phyloP scores from a whole-genome alignment of 2,329 filamentous ascomycete species.

The Pseudogymnoascus sp. region DNA sequence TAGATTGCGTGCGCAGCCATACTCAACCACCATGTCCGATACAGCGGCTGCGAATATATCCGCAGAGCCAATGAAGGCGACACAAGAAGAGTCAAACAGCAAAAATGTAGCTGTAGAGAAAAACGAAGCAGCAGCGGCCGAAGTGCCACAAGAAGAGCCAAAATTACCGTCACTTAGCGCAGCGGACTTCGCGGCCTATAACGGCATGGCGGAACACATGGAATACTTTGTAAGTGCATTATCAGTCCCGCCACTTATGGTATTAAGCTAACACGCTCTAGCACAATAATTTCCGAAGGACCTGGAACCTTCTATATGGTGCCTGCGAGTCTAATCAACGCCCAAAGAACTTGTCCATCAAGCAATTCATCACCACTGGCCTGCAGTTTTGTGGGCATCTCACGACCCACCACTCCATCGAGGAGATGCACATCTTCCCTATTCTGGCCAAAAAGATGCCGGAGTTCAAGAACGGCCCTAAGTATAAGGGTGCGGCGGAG shows the following conservation, averaged over 20 bases:
- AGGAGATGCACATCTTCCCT: constrained; percentile 77
- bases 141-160: neutral
- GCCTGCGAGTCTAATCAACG: constrained; percentile 55
- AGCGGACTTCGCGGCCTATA: constrained; percentile 53
- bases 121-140: neutral
- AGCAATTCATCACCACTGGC: constrained; percentile 60
- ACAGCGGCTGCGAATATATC: neutral
- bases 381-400: constrained; percentile 65
- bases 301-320: constrained; percentile 64
- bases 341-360: constrained; percentile 56
- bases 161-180: constrained; percentile 46
- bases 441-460: constrained; percentile 70
- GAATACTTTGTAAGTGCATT: constrained; percentile 46
- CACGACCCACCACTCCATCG: constrained; percentile 72
- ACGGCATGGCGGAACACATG: constrained; percentile 57
- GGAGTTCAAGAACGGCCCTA: constrained; percentile 56
- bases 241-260: neutral
- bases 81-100: neutral
- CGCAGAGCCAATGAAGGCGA: neutral
- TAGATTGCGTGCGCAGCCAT: neutral
- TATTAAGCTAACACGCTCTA: constrained; percentile 28
- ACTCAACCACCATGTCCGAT: constrained; percentile 15
- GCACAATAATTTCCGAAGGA: constrained; percentile 70
- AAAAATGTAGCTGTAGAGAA: neutral
- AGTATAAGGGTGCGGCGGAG: constrained; percentile 58